Base-by-base conservation (phyloP, 2,329 filamentous ascomycete species). In the Talaromyces sp. region DNA sequence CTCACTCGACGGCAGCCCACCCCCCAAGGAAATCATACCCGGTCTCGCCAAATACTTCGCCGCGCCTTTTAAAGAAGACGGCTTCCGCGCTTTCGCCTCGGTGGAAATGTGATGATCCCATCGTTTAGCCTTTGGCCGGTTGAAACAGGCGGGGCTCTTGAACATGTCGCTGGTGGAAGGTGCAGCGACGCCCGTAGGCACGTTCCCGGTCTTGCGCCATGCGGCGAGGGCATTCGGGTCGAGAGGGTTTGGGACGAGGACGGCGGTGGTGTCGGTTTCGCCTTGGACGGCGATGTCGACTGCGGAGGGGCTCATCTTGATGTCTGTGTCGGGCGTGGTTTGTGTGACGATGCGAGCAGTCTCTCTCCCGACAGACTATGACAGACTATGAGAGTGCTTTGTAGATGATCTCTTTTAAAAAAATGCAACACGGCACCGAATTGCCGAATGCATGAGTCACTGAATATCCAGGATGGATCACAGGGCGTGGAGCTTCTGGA, bases 1-100 rank as follows among this genome's bases (percentile, higher is more conserved):
- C 74, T 93, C 88, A 64, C 90, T 86, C 14, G 91, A 93, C 3
- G 95, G 95, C 21, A 99, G 81, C 3, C 95, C 95, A 58, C 95
- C 95, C 61, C 95, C 95, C 1, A 99, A 87, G 1, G 92, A 96
- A 72, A 99, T 95, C 64, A 52, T 75, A 72, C 81, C 92, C 0
- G 92, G 91, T 42, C 83, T 91, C 72, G 89, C 89, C 60, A 98
- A 84, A 73, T 88, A 89, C 62, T 84, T 85, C 50, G 93, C 93
- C 5, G 93, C 92, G 65, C 84, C 83, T 77, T 98, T 98, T 65
- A 98, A 81, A n/a, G 88, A 88, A 66, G 85, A 91, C 37, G 83
- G 87, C 75, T 85, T 73, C 63, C 80, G 74, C 31, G 83, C 74
- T 63, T 82, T 81, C 65, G 84, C 85, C 73, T 93, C 90, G 8